phyloP scores from a whole-genome alignment of 2,329 filamentous ascomycete species.

The Xylariaceae sp. region DNA sequence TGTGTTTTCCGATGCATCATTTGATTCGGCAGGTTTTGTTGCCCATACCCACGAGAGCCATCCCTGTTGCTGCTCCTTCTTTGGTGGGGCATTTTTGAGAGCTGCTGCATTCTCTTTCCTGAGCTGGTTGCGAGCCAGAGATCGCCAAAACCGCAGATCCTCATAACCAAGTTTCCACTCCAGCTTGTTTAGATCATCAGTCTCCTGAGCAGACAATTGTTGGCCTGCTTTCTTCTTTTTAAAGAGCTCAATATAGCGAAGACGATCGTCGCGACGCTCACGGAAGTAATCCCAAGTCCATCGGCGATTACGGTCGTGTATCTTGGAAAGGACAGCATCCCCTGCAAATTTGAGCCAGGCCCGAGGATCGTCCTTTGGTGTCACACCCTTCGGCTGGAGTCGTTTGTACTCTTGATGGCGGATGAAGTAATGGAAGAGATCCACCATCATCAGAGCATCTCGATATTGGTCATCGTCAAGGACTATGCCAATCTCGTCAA shows the following conservation, averaged over 20 bases:
- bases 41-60: slow-evolving; percentile 96
- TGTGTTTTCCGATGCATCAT: slow-evolving; percentile 74
- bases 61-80: slow-evolving; percentile 73
- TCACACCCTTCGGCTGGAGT: slow-evolving; percentile 79
- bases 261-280: slow-evolving; percentile 87
- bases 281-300: slow-evolving; percentile 98
- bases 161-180: slow-evolving; percentile 93
- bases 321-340: slow-evolving; percentile 87
- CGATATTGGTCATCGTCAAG: slow-evolving; percentile 97
- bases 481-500: slow-evolving; percentile 98
- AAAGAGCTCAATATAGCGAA: slow-evolving; percentile 90
- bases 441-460: slow-evolving; percentile 96
- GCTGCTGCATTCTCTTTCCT: slow-evolving; percentile 93
- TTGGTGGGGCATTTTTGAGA: slow-evolving; percentile 66
- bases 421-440: slow-evolving; percentile 98
- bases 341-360: slow-evolving; percentile 95
- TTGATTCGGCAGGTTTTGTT: slow-evolving; percentile 64
- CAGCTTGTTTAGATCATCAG: slow-evolving; percentile 72
- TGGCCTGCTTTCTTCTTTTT: slow-evolving; percentile 86
- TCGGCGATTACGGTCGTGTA: slow-evolving; percentile 88
- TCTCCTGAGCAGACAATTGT: slow-evolving; percentile 73
- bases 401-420: slow-evolving; percentile 97
- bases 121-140: slow-evolving; percentile 88
- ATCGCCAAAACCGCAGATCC: slow-evolving; percentile 96
- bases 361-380: slow-evolving; percentile 85